phyloP scores from a whole-genome alignment of 176 grass and related monocot species.

The Zoysia pacifica region DNA sequence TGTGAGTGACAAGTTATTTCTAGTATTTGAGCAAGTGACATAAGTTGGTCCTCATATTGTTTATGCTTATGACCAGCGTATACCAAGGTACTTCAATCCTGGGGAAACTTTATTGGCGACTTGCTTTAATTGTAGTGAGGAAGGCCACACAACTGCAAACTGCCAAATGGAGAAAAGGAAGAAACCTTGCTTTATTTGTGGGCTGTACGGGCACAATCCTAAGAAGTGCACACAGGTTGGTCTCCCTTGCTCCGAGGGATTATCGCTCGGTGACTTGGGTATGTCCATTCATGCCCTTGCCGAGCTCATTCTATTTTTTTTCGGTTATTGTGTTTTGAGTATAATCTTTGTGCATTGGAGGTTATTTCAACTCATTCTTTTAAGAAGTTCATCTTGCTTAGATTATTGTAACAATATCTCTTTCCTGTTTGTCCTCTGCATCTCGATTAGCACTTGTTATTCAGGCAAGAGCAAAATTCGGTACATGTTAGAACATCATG shows the following conservation, averaged over 20 bases:
- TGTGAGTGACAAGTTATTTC: slow-evolving; percentile 60
- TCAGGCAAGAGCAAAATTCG: neutral
- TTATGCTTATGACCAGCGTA: slow-evolving; percentile 62
- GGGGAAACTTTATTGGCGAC: slow-evolving; percentile 59
- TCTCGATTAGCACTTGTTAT: neutral
- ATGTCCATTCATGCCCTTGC: slow-evolving; percentile 42
- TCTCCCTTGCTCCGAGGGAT: slow-evolving; percentile 44
- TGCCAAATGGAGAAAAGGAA: slow-evolving; percentile 70
- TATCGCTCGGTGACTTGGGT: slow-evolving; percentile 56
- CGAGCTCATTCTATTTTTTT: slow-evolving; percentile 26
- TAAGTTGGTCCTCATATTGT: slow-evolving; percentile 14
- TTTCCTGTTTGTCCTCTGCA: neutral
- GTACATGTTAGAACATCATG: neutral
- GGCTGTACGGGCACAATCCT: slow-evolving; percentile 77
- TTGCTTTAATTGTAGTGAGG: slow-evolving; percentile 91
- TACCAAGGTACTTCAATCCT: slow-evolving; percentile 86
- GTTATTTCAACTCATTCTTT: slow-evolving; percentile 9
- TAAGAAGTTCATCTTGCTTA: slow-evolving; percentile 21
- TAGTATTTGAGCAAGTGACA: slow-evolving; percentile 9
- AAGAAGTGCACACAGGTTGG: slow-evolving; percentile 89
- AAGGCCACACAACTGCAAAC: slow-evolving; percentile 84
- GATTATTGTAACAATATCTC: neutral
- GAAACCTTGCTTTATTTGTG: slow-evolving; percentile 94
- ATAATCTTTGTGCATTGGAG: neutral
- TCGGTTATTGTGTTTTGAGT: slow-evolving; percentile 20